Conservation (phyloP, 2,329 filamentous ascomycete genomes). For the Ceratocystis lukuohia region DNA sequence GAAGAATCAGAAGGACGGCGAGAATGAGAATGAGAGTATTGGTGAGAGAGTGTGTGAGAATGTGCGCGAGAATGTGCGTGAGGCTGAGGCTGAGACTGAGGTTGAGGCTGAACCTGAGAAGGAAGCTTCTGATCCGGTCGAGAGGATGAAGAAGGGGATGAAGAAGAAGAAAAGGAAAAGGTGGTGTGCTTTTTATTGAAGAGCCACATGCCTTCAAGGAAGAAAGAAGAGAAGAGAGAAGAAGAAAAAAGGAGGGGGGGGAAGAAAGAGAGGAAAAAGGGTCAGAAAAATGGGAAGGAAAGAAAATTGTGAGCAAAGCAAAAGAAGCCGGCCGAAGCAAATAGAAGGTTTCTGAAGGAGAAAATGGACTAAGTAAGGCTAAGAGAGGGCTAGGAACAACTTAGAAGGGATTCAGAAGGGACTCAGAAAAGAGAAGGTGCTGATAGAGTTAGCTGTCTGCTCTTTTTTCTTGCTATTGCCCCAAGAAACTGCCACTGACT, state of each 20-base stretch:
- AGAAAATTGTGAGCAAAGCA: constrained; percentile 23
- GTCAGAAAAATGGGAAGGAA: constrained; percentile 19
- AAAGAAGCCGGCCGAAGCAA: constrained; percentile 18
- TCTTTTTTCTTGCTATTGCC: neutral
- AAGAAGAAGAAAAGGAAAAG: constrained; percentile 18
- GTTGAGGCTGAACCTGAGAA: neutral
- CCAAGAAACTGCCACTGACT: neutral
- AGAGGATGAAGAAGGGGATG: constrained; percentile 9
- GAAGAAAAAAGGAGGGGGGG: constrained; percentile 20
- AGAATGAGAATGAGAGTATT: neutral
- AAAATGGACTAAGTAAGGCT: constrained; percentile 19
- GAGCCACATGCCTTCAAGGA: constrained; percentile 20
- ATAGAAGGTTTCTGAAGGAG: constrained; percentile 14
- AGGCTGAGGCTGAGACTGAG: constrained; percentile 3
- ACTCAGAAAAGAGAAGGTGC: neutral
- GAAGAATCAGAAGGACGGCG: neutral
- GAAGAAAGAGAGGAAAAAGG: constrained; percentile 8
- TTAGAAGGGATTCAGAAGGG: constrained; percentile 19
- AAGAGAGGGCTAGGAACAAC: neutral
- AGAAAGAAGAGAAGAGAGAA: constrained; percentile 17
- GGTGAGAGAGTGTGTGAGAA: neutral
- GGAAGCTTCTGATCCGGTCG: constrained; percentile 6
- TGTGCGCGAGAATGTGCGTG: neutral
- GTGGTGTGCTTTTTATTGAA: constrained; percentile 18
- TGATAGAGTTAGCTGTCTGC: neutral